Conservation (phyloP, 345 rosid species). For the Isatis tinctoria region DNA sequence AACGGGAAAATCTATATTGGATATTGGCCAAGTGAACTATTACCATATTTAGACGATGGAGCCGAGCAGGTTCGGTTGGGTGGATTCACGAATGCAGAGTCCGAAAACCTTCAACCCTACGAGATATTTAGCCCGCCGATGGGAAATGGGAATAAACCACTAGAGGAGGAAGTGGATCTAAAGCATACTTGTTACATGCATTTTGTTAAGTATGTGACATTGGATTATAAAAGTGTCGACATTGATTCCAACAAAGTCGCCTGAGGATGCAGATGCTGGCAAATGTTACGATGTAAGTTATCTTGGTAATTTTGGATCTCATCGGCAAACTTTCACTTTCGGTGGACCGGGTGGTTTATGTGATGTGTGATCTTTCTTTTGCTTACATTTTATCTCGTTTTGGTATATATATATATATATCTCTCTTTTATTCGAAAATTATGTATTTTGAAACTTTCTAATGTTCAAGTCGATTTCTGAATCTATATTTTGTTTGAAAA, state of each 20-base stretch:
- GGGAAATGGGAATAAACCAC: slow-evolving; percentile 7
- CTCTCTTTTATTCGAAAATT: not conserved
- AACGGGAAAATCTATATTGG: not conserved
- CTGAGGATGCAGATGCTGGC: not conserved
- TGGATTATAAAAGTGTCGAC: not conserved
- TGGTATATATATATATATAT: no score
- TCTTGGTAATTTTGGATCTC: not conserved
- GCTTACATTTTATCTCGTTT: not conserved
- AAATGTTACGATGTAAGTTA: not conserved
- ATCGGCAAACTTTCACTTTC: not conserved
- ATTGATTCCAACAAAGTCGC: not conserved
- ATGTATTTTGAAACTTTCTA: not conserved
- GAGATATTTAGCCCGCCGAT: not conserved
- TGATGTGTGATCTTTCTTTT: not conserved
- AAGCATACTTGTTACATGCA: slow-evolving; percentile 8
- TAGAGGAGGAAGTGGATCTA: not conserved
- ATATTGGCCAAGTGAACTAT: not conserved
- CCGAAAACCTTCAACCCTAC: not conserved
- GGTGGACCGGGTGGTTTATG: slow-evolving; percentile 11
- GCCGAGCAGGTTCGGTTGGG: not conserved
- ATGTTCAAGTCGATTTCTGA: not conserved
- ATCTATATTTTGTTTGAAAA: not conserved
- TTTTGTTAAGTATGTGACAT: not conserved
- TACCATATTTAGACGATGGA: not conserved
- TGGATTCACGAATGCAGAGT: not conserved